Base-by-base conservation (phyloP, 176 grass and related monocot species). In the Bothriochloa decipiens region DNA sequence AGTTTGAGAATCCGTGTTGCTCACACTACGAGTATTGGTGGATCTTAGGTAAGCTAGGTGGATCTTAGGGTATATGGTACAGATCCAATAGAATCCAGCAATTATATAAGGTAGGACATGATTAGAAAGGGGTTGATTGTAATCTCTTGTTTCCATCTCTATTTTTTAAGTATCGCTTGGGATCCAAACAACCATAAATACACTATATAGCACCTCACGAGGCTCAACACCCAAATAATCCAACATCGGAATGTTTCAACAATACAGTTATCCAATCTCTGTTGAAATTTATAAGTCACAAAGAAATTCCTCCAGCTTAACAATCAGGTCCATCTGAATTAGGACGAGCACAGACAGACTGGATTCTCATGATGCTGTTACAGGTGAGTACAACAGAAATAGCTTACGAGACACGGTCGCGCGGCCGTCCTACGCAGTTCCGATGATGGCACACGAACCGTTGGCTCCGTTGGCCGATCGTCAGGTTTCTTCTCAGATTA, bases 221-320 rank as follows among this genome's bases (percentile, higher is more conserved):
- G 17, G 17, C 52, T 55, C 52, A 22, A 3, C 8, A 22, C 22
- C 4, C 57, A 11, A 23, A n/a, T 4, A 58, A 11, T 60, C 22
- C 22, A 60, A 60, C 11, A 23, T n/a, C 20, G 0, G 20, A 23
- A 58, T 25, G 29, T 66, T 70, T 70, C 17, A 40, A 17, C 22
- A 11, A 70, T 26, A 37, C 74, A 61, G 1, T 18, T 9, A 53
- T 25, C 6, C 17, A 67, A 58, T 68, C 10, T 61, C 20, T 69
- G 35, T 75, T 67, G 13, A 45, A 33, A 75, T 81, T 87, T 82
- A 76, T 82, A 76, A 13, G 52, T 36, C 47, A 75, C 7, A 75
- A 81, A 74, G 60, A 75, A 75, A 41, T 13, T 68, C 76, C 29
- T 74, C 35, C 28, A 13, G 2, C 18, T 33, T 26, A 71, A 70